phyloP scores from a whole-genome alignment of 768 basidiomycete genomes.

The Tephrocybe sp. region DNA sequence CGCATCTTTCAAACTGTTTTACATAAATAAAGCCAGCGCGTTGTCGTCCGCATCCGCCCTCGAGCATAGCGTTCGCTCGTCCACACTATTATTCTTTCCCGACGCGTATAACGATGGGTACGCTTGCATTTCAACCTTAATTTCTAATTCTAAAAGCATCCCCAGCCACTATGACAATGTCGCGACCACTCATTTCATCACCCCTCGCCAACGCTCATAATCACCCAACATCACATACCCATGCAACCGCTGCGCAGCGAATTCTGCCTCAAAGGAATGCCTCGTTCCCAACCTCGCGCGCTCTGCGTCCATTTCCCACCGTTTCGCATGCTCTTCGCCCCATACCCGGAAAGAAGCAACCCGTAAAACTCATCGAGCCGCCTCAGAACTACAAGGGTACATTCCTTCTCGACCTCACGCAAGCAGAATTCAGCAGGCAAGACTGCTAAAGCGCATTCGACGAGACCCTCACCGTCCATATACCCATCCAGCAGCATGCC shows the following conservation, averaged over 20 bases:
- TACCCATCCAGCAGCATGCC: neutral
- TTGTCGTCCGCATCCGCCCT: slow-evolving; percentile 2
- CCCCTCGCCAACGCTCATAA: slow-evolving; percentile 61
- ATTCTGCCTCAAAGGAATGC: slow-evolving; percentile 42
- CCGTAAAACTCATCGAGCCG: slow-evolving; percentile 78
- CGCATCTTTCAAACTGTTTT: slow-evolving; percentile 21
- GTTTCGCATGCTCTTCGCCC: slow-evolving; percentile 46
- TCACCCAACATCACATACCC: slow-evolving; percentile 28
- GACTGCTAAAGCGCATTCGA: slow-evolving; percentile 22
- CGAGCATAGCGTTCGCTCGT: slow-evolving; percentile 4
- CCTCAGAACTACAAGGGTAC: slow-evolving; percentile 69
- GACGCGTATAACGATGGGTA: slow-evolving; percentile 36
- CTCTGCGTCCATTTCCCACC: slow-evolving; percentile 76
- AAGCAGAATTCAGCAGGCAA: slow-evolving; percentile 78
- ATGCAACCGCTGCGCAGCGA: slow-evolving; percentile 29
- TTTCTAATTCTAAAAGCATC: slow-evolving; percentile 5
- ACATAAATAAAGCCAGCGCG: slow-evolving; percentile 29
- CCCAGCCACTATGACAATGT: slow-evolving; percentile 44
- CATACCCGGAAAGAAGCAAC: slow-evolving; percentile 37
- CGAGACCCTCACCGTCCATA: slow-evolving; percentile 5
- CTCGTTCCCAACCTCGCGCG: slow-evolving; percentile 71
- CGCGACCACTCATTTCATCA: slow-evolving; percentile 59
- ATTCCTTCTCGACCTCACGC: slow-evolving; percentile 80
- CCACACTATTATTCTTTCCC: slow-evolving; percentile 4
- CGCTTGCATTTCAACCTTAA: slow-evolving; percentile 12